Percentiles rank a stretch among this genome's conserved stretches.
Evolutionary conservation across 2,329 filamentous ascomycete genomes (phyloP).

Genomic region (Trichophyton schoenleinii): DNA sequence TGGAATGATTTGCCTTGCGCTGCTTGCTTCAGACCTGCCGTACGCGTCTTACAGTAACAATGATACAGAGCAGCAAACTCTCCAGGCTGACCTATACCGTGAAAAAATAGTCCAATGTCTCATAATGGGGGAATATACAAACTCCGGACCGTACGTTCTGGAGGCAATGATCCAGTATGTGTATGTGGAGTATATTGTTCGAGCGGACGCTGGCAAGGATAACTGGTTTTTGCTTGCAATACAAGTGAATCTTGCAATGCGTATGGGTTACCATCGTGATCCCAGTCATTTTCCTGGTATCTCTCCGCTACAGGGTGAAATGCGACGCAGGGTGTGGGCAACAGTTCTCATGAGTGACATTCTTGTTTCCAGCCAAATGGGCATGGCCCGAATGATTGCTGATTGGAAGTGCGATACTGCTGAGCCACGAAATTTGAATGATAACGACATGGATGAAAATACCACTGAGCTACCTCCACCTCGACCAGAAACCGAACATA

Average conservation of each 20-base stretch:
- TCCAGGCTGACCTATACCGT: slow-evolving; percentile 15
- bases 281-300: slow-evolving; percentile 42
- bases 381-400: slow-evolving; percentile 49
- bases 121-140: slow-evolving; percentile 42
- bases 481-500: slow-evolving; percentile 43
- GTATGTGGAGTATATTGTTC: slow-evolving; percentile 41
- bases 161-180: slow-evolving; percentile 46
- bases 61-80: slow-evolving; percentile 5
- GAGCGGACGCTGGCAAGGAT: slow-evolving; percentile 42
- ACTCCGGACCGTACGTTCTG: slow-evolving; percentile 39
- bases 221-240: slow-evolving; percentile 44
- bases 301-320: slow-evolving; percentile 45
- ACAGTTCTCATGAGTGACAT: slow-evolving; percentile 44
- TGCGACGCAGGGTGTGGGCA: slow-evolving; percentile 33
- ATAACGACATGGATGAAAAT: slow-evolving; percentile 47
- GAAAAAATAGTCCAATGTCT: slow-evolving; percentile 41
- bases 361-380: slow-evolving; percentile 51
- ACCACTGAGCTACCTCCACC: slow-evolving; percentile 40
- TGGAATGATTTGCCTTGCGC: slow-evolving; percentile 24
- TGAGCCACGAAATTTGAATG: slow-evolving; percentile 47
- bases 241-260: slow-evolving; percentile 47
- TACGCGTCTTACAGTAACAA: not conserved
- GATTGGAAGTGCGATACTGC: slow-evolving; percentile 48
- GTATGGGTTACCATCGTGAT: slow-evolving; percentile 51
- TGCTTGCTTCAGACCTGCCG: not conserved